Conservation (phyloP, 306 rosid genomes). For the Prunus mume region DNA sequence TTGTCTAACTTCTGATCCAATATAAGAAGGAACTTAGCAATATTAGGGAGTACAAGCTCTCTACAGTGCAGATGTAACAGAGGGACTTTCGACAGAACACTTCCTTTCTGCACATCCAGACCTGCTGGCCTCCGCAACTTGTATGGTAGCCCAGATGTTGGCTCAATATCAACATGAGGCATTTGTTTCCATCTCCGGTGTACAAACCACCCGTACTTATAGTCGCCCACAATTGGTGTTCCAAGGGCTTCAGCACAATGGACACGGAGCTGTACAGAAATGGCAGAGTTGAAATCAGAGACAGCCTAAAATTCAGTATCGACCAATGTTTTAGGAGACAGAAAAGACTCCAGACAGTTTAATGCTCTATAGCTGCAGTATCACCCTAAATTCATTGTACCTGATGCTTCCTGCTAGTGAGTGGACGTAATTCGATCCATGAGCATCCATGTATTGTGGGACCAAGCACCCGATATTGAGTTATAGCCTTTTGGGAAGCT, state of each 20-base stretch:
- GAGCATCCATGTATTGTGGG: conserved; percentile 93
- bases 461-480: conserved; percentile 91
- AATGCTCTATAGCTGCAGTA: neutral
- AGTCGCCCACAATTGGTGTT: conserved; percentile 94
- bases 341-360: neutral
- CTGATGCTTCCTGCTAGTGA: conserved; percentile 89
- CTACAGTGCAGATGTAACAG: conserved; percentile 84
- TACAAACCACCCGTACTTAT: conserved; percentile 90
- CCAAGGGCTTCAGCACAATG: conserved; percentile 99
- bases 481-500: conserved; percentile 80
- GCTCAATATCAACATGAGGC: conserved; percentile 71
- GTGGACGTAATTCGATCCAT: conserved; percentile 86
- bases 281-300: conserved; percentile 6
- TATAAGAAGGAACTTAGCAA: conserved; percentile 60
- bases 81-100: conserved; percentile 89
- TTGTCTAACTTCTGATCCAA: conserved; percentile 35
- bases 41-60: conserved; percentile 82
- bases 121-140: conserved; percentile 83
- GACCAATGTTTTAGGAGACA: neutral
- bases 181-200: conserved; percentile 85
- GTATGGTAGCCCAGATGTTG: conserved; percentile 64
- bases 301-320: neutral
- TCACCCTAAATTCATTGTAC: conserved; percentile 31
- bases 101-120: conserved; percentile 89
- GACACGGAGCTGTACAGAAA: conserved; percentile 66